Evolutionary conservation across 2,329 filamentous ascomycete genomes (phyloP), one percentile per base, ranked within the genome.

Genomic region (Sarocladium oryzae): DNA sequence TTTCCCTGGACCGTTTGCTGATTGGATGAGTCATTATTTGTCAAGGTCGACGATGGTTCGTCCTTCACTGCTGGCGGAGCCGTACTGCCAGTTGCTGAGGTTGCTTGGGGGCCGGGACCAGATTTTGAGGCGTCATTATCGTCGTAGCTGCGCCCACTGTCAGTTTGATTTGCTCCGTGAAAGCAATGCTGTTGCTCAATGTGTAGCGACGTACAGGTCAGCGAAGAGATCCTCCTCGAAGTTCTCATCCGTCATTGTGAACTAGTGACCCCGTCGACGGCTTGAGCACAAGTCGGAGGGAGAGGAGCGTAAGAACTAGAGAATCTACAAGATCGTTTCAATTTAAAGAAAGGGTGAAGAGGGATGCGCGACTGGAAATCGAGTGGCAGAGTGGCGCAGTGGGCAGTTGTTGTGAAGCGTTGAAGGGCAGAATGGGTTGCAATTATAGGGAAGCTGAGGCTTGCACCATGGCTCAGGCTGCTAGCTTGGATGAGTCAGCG

Each of bases 141-240:
- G 56, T 88, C 82, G 63, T 87, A 86, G 54, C 84, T 86, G 56
- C n/a, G 11, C 18, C 21, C 21, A 3, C n/a, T 13, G 37, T 45
- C 36, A 45, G 18, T 20, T 18, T 36, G 28, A 16, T n/a, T n/a
- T n/a, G n/a, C n/a, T n/a, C n/a, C n/a, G n/a, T n/a, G n/a, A n/a
- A n/a, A n/a, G n/a, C n/a, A n/a, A n/a, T n/a, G n/a, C n/a, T n/a
- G n/a, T n/a, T n/a, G n/a, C n/a, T n/a, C n/a, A 26, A 8, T 36
- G 13, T 45, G 15, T 28, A 18, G 33, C 37, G 16, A 59, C 89
- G 72, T 76, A 96, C 90, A 96, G 81, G 72, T 96, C 91, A 62
- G 90, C 90, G 70, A 96, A 96, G 70, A 96, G 87, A 78, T 96
- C 90, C 64, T 96, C 91, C 60, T 96, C 90, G 59, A 89, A 84